Percentiles rank a stretch among this genome's conserved stretches.
Evolutionary conservation across 2,329 filamentous ascomycete species (phyloP).

Genomic region (Alternaria burnsii): DNA sequence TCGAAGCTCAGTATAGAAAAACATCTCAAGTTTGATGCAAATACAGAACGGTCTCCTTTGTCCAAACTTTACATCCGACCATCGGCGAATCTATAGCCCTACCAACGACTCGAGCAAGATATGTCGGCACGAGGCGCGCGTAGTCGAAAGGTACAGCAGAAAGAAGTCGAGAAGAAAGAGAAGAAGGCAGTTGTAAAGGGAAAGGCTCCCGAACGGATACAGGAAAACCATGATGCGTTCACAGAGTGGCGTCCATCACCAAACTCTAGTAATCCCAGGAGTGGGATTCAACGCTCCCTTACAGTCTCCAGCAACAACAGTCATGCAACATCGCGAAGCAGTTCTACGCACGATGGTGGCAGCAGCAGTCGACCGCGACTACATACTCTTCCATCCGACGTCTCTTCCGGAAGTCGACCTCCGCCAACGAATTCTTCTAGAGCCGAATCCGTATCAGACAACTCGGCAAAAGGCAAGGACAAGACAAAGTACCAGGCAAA

Average conservation of each 20-base stretch:
- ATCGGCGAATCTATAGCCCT: background rate
- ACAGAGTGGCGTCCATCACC: constrained; percentile 40
- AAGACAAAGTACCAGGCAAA: constrained; percentile 46
- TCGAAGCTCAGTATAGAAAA: background rate
- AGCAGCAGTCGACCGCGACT: constrained; percentile 26
- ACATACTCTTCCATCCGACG: constrained; percentile 34
- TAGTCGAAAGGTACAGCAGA: constrained; percentile 51
- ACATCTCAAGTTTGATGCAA: background rate
- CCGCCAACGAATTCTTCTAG: constrained; percentile 32
- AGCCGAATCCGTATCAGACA: constrained; percentile 36
- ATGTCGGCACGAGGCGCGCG: constrained; percentile 54
- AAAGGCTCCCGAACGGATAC: constrained; percentile 35
- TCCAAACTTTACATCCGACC: background rate
- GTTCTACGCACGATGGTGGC: constrained; percentile 35
- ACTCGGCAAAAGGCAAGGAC: constrained; percentile 42
- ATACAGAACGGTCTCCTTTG: background rate
- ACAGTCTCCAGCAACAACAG: constrained; percentile 43
- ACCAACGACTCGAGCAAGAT: constrained; percentile 2
- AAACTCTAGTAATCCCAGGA: constrained; percentile 27
- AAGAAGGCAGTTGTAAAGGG: constrained; percentile 47
- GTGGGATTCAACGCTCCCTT: constrained; percentile 34
- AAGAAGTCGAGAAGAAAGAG: constrained; percentile 52
- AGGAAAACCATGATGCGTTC: constrained; percentile 38
- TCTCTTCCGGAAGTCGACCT: constrained; percentile 28
- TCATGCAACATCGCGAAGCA: constrained; percentile 40